A percentile compares a stretch with the other conserved stretches of the same genome.
phyloP scores from a whole-genome alignment of 2,329 filamentous ascomycete genomes.

The Sporothrix mexicana region DNA sequence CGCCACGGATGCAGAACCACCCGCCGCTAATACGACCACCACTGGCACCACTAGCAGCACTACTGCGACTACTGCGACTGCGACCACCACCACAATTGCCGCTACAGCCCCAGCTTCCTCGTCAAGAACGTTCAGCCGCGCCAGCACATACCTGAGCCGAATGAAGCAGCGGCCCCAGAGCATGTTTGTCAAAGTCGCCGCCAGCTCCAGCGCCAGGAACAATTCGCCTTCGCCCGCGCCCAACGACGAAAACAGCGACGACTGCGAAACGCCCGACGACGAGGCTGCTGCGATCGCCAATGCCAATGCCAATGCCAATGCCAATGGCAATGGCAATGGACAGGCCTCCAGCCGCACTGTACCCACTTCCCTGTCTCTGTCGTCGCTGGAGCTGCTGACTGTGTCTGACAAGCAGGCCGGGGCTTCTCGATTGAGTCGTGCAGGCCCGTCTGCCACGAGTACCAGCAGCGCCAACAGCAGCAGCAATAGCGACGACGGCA shows the following conservation, averaged over 20 bases:
- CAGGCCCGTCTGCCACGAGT: background rate
- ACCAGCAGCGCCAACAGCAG: conserved; percentile 23
- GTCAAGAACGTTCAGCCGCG: conserved; percentile 51
- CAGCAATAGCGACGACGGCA: conserved; percentile 34
- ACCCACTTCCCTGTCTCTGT: conserved; percentile 26
- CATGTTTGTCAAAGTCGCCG: conserved; percentile 50
- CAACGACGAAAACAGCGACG: conserved; percentile 11
- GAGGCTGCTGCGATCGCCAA: background rate
- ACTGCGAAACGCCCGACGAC: conserved; percentile 2
- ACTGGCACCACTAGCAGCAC: background rate
- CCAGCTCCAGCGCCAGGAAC: conserved; percentile 28
- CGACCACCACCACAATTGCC: conserved; percentile 9
- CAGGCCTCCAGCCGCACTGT: background rate
- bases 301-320: background rate
- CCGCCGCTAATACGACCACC: conserved; percentile 20
- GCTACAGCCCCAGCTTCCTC: conserved; percentile 37
- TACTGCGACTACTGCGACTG: background rate
- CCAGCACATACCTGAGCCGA: conserved; percentile 57
- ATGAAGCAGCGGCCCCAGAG: conserved; percentile 56
- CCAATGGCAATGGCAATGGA: background rate
- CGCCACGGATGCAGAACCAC: conserved; percentile 21
- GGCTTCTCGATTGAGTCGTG: background rate
- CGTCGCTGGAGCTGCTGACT: conserved; percentile 31
- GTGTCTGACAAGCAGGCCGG: conserved; percentile 24
- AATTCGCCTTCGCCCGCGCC: conserved; percentile 18